Evolutionary conservation across 352 stramenopile species (phyloP), one percentile per base, ranked within the genome.

Genomic region (Phytophthora europaea): DNA sequence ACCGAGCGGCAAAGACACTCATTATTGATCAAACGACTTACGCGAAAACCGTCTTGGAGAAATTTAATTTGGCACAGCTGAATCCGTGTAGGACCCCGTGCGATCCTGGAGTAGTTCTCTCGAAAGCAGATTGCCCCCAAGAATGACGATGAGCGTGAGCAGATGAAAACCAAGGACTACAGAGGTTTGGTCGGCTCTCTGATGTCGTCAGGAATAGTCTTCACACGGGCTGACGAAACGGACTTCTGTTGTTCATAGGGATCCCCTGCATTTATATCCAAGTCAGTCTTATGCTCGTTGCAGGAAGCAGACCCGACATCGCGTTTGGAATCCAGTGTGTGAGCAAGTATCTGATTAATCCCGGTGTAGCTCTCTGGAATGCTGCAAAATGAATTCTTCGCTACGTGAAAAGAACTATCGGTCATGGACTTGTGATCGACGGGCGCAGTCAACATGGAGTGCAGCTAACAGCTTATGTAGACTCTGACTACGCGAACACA

Each of bases 341-440:
- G 45, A 70, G 54, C 61, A 61, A 63, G 48, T 70, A 50, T 15
- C 16, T 75, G 12, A 57, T 67, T 38, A 58, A 75, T 58, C 55
- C 40, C 0, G 61, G 61, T 9, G 0, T 63, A 4, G 12, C 34
- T 9, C 33, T 13, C 33, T 38, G 33, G 33, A 38, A 13, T 38
- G 33, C 33, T 9, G 33, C 33, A 38, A 38, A 38, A 38, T 2
- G 33, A 9, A 38, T 38, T 38, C 33, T 38, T 38, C 33, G 33
- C 33, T 38, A 38, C 10, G 33, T 38, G 33, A 38, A 38, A 12
- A 6, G 33, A 13, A 38, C 4, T 38, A 9, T 38, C 1, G 10
- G 33, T 38, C 33, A 38, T 12, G 33, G 33, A 38, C 33, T 38
- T 38, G 33, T 38, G 33, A 38, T 38, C 33, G 33, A 12, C 1